These are phyloP conservation scores for Hericium rajendrae DNA, from an alignment of 768 basidiomycete species.

Conservation along the genomic window DNA sequence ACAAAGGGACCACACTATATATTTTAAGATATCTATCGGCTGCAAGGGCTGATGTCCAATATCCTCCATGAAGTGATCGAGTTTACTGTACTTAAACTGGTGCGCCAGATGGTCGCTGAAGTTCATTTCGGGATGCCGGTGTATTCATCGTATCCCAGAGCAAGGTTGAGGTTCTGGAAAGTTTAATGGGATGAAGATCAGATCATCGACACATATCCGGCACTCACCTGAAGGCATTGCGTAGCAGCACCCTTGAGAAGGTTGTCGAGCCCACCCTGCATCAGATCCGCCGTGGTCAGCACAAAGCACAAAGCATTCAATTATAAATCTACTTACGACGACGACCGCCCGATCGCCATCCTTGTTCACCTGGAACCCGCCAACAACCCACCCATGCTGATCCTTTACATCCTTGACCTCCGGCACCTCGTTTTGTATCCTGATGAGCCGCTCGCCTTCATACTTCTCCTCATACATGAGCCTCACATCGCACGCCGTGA, in stretches of 20 bases:
- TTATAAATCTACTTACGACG: conserved; percentile 48
- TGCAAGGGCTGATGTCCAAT: too few relatives aligned
- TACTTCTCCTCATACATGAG: conserved; percentile 75
- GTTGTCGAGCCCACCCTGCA: conserved; percentile 91
- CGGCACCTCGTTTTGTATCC: conserved; percentile 60
- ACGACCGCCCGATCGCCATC: conserved; percentile 86
- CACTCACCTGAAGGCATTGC: conserved; percentile 89
- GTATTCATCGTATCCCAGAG: conserved; percentile 79
- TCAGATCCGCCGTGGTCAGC: neutral
- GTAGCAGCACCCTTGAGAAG: conserved; percentile 96
- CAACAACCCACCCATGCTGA: conserved; percentile 83
- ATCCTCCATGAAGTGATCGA: too few relatives aligned
- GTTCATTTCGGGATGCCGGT: conserved; percentile 51
- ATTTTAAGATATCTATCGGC: too few relatives aligned
- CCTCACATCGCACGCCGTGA: conserved; percentile 65
- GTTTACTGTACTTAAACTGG: too few relatives aligned
- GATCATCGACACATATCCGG: neutral
- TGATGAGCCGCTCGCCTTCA: conserved; percentile 60
- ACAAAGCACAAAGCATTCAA: neutral
- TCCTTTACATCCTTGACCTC: conserved; percentile 65
- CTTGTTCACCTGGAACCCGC: conserved; percentile 90
- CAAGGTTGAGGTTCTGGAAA: conserved; percentile 76
- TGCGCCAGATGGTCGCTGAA: neutral
- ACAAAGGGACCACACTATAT: too few relatives aligned
- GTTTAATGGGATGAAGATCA: neutral